Conservation (phyloP, 2,329 filamentous ascomycete species). For the Grosmannia penicillata region DNA sequence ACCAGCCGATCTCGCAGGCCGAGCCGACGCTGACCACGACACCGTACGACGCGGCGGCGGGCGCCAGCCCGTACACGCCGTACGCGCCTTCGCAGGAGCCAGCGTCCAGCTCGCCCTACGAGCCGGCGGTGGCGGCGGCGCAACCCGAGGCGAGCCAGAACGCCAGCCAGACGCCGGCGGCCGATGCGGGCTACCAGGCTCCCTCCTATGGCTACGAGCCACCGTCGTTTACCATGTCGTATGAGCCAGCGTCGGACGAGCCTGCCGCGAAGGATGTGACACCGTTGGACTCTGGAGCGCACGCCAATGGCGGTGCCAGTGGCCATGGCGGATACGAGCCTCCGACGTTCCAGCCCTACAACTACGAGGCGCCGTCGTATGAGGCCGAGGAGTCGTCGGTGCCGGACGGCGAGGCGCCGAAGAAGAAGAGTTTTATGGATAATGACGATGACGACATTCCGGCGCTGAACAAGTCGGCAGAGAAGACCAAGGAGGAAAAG, state of each 20-base stretch:
- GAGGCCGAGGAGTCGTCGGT: slow-evolving; percentile 30
- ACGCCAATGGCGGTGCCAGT: slow-evolving; percentile 9
- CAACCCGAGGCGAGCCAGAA: background rate
- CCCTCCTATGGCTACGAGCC: slow-evolving; percentile 37
- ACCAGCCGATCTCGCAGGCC: slow-evolving; percentile 11
- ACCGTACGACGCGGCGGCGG: background rate
- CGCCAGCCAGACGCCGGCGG: background rate
- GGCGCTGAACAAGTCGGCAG: slow-evolving; percentile 33
- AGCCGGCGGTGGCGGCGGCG: background rate
- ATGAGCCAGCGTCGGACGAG: slow-evolving; percentile 10
- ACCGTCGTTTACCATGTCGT: slow-evolving; percentile 21
- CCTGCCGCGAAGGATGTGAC: too few relatives aligned
- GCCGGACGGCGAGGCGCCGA: too few relatives aligned
- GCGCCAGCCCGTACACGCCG: slow-evolving; percentile 6
- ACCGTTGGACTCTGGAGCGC: slow-evolving; percentile 7
- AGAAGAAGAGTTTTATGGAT: slow-evolving; percentile 69
- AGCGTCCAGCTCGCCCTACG: too few relatives aligned
- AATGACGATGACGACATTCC: slow-evolving; percentile 69
- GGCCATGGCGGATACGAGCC: slow-evolving; percentile 40
- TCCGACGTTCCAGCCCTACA: slow-evolving; percentile 44
- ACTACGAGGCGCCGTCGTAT: slow-evolving; percentile 41
- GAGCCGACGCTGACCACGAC: slow-evolving; percentile 1
- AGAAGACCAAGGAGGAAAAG: slow-evolving; percentile 50
- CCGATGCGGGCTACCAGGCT: slow-evolving; percentile 23
- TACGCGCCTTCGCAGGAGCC: slow-evolving; percentile 7